Conservation (phyloP, 228 moss, liverwort and hornwort species). For the Sphagnum magellanicum region DNA sequence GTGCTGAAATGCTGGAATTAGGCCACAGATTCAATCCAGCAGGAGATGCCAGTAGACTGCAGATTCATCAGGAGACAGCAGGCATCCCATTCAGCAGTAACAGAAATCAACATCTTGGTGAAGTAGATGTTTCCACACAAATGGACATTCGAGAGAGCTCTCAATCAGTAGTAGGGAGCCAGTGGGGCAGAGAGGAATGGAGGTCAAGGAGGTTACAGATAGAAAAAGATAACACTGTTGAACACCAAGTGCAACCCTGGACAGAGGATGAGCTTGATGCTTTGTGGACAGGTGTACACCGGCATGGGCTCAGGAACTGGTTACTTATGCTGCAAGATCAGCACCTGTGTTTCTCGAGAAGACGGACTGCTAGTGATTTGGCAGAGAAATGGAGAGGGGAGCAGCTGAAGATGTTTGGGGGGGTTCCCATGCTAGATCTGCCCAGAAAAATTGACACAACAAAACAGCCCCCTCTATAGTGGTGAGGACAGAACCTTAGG, state of each 20-base stretch:
- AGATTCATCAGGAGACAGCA: constrained; percentile 13
- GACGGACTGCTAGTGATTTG: constrained; percentile 58
- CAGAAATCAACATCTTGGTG: constrained; percentile 7
- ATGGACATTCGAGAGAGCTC: too few relatives aligned
- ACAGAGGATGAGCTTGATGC: constrained; percentile 89
- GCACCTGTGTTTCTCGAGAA: constrained; percentile 51
- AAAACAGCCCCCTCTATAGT: constrained; percentile 8
- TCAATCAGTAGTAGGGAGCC: constrained; percentile 23
- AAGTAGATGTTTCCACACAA: background rate
- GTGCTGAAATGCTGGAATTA: too few relatives aligned
- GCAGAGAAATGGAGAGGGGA: constrained; percentile 80
- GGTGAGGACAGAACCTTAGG: constrained; percentile 26
- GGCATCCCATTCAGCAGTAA: constrained; percentile 16
- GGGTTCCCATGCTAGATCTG: constrained; percentile 19
- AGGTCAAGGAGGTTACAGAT: constrained; percentile 25
- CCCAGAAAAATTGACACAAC: constrained; percentile 22
- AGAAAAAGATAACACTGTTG: constrained; percentile 43
- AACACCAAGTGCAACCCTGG: constrained; percentile 32
- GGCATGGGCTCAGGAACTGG: constrained; percentile 66
- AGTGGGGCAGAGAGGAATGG: constrained; percentile 29
- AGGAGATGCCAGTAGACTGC: constrained; percentile 32
- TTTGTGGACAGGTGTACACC: constrained; percentile 83
- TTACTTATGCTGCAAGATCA: constrained; percentile 57
- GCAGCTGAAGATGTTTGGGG: constrained; percentile 46
- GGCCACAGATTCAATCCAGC: background rate